Evolutionary conservation across 2,329 filamentous ascomycete genomes (phyloP), one percentile per base, ranked within the genome.

Genomic region (Neonectria faginata): DNA sequence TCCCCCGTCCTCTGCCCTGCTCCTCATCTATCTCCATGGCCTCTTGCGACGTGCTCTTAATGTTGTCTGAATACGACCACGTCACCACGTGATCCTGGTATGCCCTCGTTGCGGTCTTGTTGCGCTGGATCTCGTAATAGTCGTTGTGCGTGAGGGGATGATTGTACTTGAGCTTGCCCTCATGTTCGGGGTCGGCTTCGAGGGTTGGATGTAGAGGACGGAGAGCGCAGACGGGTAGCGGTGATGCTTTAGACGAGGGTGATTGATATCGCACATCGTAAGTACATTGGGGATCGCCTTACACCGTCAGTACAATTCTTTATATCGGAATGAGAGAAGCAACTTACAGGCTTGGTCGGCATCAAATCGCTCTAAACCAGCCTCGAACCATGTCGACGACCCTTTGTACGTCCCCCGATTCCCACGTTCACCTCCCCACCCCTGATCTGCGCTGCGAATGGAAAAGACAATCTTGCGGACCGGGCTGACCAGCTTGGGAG

Each of bases 381-480:
- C 86, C 60, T 90, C 88, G 63, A 90, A 89, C 88, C 88, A 91
- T 0, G 88, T 88, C 77, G 78, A 88, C 0, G 88, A 86, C 2
- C 76, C 78, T 0, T 73, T 67, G 59, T 83, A 89, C 1, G 81
- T 81, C 2, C 80, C 80, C 2, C 71, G 72, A 44, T 76, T 67
- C 2, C 47, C 66, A 0, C 0, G 1, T 0, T 76, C 65, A 14
- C 81, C 79, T 33, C 82, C 81, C 82, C 83, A 88, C 4, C 88
- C 89, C 68, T 91, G 89, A 66, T 91, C 89, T 52, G 76, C 80
- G 72, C 85, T 87, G 11, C 75, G 76, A 44, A 89, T 81, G 5
- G 82, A 85, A 74, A 91, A 91, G 22, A 89, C 84, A 20, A 91
- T 81, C 75, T 88, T 90, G 39, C 86, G 83, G 55, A 85, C 86